Base-by-base conservation (phyloP, 306 rosid species). In the Medicago arabica region DNA sequence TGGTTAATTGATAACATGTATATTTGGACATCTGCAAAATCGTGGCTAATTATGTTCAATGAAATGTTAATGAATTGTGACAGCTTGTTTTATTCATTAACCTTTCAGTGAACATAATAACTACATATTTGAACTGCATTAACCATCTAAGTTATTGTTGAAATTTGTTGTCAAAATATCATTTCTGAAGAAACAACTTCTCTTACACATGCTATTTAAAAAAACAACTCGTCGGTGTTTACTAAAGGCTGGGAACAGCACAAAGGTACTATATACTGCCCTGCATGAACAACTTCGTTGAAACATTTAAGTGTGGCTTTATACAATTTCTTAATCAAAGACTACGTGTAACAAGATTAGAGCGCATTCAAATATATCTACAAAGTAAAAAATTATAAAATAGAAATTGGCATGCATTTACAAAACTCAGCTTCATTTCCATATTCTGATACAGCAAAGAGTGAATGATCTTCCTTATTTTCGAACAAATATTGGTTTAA, bases 351-450 rank as follows among this genome's bases (percentile, higher is more conserved):
- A 50, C 65, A 39, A 19, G 28, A 59, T 18, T 41, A 76, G 28
- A 73, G 46, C 61, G 50, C 40, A 7, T 49, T 16, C 41, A 40
- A 51, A 78, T 82, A 58, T 9, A 12, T 40, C 58, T 18, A 14
- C 23, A 15, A 49, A 41, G 54, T 58, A 36, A 41, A 71, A 57
- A 43, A 34, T n/a, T 73, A 11, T 31, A 28, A 3, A 72, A 40
- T 7, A 34, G 1, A 34, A 36, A 49, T 1, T n/a, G 55, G 9
- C 9, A 6, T 50, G 19, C 55, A 50, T 50, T 50, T 50, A 50
- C 55, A 50, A 50, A 50, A 50, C 55, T 50, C 55, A 50, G 17
- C 19, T n/a, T 50, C 10, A 6, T 50, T n/a, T 50, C 55, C 17
- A 50, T n/a, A 50, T 15, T 50, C 55, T 50, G 17, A 46, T 46